Evolutionary conservation across 2,329 filamentous ascomycete genomes (phyloP).

Genomic region (Alternaria arborescens): DNA sequence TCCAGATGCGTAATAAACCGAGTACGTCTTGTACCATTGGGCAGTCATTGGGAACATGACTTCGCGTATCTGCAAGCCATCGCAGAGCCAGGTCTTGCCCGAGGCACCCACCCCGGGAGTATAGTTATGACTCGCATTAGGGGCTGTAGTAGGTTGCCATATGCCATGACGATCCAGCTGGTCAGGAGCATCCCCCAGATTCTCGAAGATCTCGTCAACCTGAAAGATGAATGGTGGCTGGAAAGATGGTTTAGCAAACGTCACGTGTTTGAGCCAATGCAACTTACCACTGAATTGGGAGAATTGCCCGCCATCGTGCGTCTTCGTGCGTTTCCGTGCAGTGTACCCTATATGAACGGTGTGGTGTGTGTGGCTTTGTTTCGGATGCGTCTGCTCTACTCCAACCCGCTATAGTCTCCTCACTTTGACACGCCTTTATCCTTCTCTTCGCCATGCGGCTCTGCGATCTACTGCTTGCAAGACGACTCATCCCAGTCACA

Average conservation of each 20-base stretch:
- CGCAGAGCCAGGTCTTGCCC: conserved; percentile 26
- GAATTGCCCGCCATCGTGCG: conserved; percentile 24
- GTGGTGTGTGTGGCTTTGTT: conserved; percentile 15
- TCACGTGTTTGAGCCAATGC: not conserved
- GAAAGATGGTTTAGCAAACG: not conserved
- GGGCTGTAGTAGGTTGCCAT: conserved; percentile 27
- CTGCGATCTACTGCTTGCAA: conserved; percentile 30
- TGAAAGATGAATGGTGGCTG: conserved; percentile 36
- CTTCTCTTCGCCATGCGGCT: conserved; percentile 38
- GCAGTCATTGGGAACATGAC: not conserved
- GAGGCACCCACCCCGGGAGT: conserved; percentile 17
- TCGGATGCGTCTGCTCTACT: conserved; percentile 18
- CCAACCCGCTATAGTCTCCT: conserved; percentile 14
- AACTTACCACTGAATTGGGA: conserved; percentile 17
- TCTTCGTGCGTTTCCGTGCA: conserved; percentile 7
- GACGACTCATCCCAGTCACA: conserved; percentile 18
- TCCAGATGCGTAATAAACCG: conserved; percentile 31
- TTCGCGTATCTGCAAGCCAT: conserved; percentile 19
- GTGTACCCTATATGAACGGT: conserved; percentile 1
- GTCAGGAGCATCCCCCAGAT: not conserved
- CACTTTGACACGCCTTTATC: conserved; percentile 39
- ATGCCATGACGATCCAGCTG: conserved; percentile 7
- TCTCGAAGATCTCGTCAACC: conserved; percentile 39
- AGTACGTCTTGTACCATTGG: conserved; percentile 21
- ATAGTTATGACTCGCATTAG: not conserved